Evolutionary conservation across 2,329 filamentous ascomycete species (phyloP).

Genomic region (Ophiobolus disseminans): DNA sequence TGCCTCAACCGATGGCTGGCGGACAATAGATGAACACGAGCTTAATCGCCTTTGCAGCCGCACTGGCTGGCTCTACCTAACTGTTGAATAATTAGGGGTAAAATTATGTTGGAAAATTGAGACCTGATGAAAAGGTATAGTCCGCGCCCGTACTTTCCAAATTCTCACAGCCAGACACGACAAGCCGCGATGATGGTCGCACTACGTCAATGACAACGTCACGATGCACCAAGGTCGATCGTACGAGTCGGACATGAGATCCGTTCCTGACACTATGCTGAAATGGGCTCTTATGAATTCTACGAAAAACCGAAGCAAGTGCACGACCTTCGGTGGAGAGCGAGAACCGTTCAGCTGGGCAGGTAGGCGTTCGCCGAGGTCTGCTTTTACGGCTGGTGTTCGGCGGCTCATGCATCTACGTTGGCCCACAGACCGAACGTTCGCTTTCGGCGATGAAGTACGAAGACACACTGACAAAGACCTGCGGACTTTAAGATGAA

Average conservation of each 20-base stretch:
- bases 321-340: not conserved
- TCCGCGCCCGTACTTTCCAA: no score
- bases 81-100: no score
- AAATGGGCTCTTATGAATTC: no score
- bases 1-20: not conserved
- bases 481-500: no score
- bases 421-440: not conserved
- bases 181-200: no score
- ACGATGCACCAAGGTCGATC: no score
- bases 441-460: not conserved
- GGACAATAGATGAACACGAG: not conserved
- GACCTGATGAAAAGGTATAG: no score
- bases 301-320: not conserved
- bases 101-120: no score
- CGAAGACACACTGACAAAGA: not conserved
- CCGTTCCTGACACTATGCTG: no score
- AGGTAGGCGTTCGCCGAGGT: not conserved
- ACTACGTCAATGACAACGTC: no score
- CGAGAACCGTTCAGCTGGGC: not conserved
- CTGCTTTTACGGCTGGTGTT: not conserved
- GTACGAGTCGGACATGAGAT: no score
- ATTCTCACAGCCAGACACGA: no score
- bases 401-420: not conserved
- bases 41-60: not conserved
- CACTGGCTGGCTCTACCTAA: not conserved